Percentiles rank a stretch among this genome's conserved stretches.
phyloP scores from a whole-genome alignment of 257 asterid species.

The Solanum rostratum region DNA sequence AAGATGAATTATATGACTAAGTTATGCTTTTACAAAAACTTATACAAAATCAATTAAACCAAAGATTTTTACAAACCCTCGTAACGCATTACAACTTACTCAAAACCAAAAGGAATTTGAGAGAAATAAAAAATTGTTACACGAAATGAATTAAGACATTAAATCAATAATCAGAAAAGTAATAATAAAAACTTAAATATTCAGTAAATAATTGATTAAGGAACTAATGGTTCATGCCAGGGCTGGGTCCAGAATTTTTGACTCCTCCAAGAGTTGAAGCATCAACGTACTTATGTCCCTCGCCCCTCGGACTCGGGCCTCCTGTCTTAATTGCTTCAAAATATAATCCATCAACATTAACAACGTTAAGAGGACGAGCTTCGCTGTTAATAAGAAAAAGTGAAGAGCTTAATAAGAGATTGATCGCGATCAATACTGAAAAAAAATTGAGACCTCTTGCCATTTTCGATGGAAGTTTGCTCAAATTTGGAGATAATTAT shows the following conservation, averaged over 20 bases:
- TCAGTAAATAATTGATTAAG: neutral
- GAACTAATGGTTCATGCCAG: neutral
- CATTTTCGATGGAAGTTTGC: neutral
- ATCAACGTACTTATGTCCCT: neutral
- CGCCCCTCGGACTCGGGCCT: constrained; percentile 12
- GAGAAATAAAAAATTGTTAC: neutral
- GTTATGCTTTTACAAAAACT: neutral
- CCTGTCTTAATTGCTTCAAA: constrained; percentile 16
- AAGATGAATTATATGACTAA: neutral
- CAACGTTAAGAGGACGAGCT: constrained; percentile 14
- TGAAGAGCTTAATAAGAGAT: neutral
- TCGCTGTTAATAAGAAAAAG: neutral
- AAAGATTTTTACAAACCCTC: neutral
- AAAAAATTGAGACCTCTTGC: neutral
- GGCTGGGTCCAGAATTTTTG: constrained; percentile 24
- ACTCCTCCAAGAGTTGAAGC: constrained; percentile 2
- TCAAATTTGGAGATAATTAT: neutral
- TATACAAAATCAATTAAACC: neutral
- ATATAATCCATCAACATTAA: neutral
- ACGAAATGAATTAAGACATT: neutral
- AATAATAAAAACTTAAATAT: neutral
- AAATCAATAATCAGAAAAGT: neutral
- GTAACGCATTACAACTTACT: neutral
- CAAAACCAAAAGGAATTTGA: neutral
- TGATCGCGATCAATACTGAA: neutral